Conservation (phyloP, 2,329 filamentous ascomycete species). For the Cercospora sojina region DNA sequence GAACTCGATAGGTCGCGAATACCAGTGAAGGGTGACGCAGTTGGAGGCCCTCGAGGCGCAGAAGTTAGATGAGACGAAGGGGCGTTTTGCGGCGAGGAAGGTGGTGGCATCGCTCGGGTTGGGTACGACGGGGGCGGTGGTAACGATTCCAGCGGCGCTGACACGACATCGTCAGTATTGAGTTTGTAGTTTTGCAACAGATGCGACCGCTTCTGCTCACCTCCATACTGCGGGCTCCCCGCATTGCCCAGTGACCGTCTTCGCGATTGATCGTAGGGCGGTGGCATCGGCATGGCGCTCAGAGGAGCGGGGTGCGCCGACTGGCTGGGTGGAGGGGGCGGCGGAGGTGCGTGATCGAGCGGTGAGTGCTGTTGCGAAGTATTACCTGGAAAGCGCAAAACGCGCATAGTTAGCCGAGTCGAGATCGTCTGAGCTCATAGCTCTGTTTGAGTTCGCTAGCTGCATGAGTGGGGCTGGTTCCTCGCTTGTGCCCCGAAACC, state of each 20-base stretch:
- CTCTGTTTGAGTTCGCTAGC: slow-evolving; percentile 1
- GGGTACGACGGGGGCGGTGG: slow-evolving; percentile 42
- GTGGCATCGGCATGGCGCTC: slow-evolving; percentile 40
- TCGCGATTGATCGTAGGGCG: slow-evolving; percentile 45
- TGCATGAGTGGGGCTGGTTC: slow-evolving; percentile 2
- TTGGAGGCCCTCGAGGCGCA: slow-evolving; percentile 46
- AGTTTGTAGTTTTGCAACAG: background rate
- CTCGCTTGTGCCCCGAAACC: slow-evolving; percentile 4
- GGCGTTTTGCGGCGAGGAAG: slow-evolving; percentile 49
- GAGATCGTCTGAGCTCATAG: slow-evolving; percentile 9
- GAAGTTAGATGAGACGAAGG: slow-evolving; percentile 38
- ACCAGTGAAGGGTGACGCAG: slow-evolving; percentile 47
- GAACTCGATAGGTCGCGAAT: slow-evolving; percentile 57
- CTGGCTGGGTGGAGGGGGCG: slow-evolving; percentile 25
- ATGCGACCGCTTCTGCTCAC: slow-evolving; percentile 17
- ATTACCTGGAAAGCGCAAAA: slow-evolving; percentile 8
- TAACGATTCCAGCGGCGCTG: slow-evolving; percentile 35
- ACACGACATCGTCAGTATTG: background rate
- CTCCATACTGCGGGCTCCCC: slow-evolving; percentile 33
- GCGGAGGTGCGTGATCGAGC: slow-evolving; percentile 20
- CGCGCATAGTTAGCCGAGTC: slow-evolving; percentile 9
- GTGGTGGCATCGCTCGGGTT: slow-evolving; percentile 51
- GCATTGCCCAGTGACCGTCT: slow-evolving; percentile 46
- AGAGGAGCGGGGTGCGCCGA: slow-evolving; percentile 28
- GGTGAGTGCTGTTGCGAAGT: slow-evolving; percentile 12